Conservation (phyloP, 176 grass and related monocot genomes). For the Carex pumila region DNA sequence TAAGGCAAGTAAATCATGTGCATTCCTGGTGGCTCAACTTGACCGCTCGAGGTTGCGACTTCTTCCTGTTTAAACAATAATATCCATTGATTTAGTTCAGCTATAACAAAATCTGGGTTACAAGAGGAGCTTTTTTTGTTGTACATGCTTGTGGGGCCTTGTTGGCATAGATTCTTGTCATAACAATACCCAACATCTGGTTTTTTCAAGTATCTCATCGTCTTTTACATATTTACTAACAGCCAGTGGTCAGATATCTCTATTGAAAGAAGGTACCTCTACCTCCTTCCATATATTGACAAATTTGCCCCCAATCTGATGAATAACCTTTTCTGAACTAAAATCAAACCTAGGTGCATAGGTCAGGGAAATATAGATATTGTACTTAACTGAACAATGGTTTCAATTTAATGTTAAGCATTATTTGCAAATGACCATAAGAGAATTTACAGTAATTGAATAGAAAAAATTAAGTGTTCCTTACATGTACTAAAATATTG, state of each 20-base stretch:
- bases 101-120: not conserved
- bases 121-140: not conserved
- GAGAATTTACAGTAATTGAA: too few relatives aligned
- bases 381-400: not conserved
- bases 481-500: not conserved
- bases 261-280: not conserved
- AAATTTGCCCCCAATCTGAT: not conserved
- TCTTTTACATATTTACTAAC: not conserved
- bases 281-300: not conserved
- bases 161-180: not conserved
- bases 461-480: too few relatives aligned
- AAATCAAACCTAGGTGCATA: not conserved
- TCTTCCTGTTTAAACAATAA: slow-evolving; percentile 55
- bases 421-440: too few relatives aligned
- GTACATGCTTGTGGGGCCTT: not conserved
- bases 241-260: not conserved
- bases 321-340: not conserved
- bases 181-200: not conserved
- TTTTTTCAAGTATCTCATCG: not conserved
- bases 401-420: not conserved
- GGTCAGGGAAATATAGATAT: not conserved
- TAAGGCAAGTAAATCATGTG: slow-evolving; percentile 97
- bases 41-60: slow-evolving; percentile 46
- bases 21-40: slow-evolving; percentile 84
- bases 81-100: slow-evolving; percentile 23